Evolutionary conservation across 208 protist species (phyloP).

Genomic region (Leptomonas seymouri): DNA sequence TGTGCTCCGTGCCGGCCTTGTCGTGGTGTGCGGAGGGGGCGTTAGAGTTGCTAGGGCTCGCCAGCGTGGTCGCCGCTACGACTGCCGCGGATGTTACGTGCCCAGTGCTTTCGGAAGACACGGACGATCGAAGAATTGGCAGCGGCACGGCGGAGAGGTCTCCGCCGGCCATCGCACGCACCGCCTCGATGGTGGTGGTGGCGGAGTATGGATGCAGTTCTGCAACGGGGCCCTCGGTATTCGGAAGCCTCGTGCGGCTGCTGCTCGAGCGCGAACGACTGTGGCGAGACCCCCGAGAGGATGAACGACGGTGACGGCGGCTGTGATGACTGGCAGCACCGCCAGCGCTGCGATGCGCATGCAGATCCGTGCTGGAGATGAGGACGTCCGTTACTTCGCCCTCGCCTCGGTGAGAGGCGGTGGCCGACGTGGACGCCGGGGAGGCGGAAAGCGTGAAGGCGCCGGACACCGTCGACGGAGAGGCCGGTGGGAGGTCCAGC

Average conservation of each 20-base stretch:
- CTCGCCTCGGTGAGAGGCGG: neutral
- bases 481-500: neutral
- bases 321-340: neutral
- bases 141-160: slow-evolving; percentile 28
- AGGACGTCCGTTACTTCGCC: too few species aligned
- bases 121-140: neutral
- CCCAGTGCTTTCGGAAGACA: neutral
- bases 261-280: slow-evolving; percentile 1
- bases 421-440: neutral
- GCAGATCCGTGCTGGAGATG: too few species aligned
- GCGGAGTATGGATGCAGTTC: slow-evolving; percentile 21
- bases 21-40: too few species aligned
- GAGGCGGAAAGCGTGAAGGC: neutral
- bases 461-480: neutral
- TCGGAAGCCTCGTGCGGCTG: slow-evolving; percentile 2
- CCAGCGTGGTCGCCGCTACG: too few species aligned
- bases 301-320: neutral
- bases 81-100: too few species aligned
- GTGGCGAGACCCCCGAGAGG: neutral
- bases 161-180: slow-evolving; percentile 33
- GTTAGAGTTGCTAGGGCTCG: too few species aligned
- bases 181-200: slow-evolving; percentile 19
- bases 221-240: slow-evolving; percentile 20
- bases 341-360: neutral
- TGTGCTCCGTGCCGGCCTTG: too few species aligned